Base-by-base conservation (phyloP, 192 early-diverging fungal species). In the Coemansia umbellata region DNA sequence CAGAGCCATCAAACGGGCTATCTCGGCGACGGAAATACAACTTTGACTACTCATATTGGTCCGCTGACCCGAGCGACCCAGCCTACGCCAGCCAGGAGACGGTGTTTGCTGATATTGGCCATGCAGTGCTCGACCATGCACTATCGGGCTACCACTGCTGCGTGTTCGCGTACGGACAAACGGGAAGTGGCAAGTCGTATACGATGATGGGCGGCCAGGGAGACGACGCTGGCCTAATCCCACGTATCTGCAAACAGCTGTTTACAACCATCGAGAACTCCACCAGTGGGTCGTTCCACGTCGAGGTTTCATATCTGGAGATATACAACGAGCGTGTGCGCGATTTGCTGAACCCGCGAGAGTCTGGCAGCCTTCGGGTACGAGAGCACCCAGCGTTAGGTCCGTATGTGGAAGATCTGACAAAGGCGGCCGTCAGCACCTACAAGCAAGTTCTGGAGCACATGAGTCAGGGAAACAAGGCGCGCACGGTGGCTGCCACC, bases 341-440 rank as follows among this genome's bases (percentile, higher is more conserved):
- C 2, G 91, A 93, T 76, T 59, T 93, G 30, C 72, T 93, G 5
- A 90, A 87, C 44, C 88, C 88, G 22, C 83, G 81, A 44, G 81
- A 86, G 24, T 77, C 82, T n/a, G 81, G 79, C n/a, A 84, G 82
- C 37, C 78, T 93, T 53, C 84, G 86, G 39, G 88, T 97, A 1
- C 82, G 89, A 24, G 88, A 91, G 66, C 88, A 89, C 58, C 91
- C 90, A 2, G 75, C 79, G 15, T 61, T 86, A 3, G 87, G 86
- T 1, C 91, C 92, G 0, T 97, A 95, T 56, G 92, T 96, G 24
- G 93, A 95, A 66, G 94, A 95, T 60, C 66, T 95, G 42, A 91
- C 87, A 3, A 85, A 85, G 56, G 74, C 94, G 5, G 84, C 92
- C 8, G 91, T 95, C 4, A 83, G 69, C n/a, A 82, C 84, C 5